These are phyloP conservation scores for Kockiozyma suomiensis DNA, from an alignment of 805 yeast species.

Conservation along the genomic window DNA sequence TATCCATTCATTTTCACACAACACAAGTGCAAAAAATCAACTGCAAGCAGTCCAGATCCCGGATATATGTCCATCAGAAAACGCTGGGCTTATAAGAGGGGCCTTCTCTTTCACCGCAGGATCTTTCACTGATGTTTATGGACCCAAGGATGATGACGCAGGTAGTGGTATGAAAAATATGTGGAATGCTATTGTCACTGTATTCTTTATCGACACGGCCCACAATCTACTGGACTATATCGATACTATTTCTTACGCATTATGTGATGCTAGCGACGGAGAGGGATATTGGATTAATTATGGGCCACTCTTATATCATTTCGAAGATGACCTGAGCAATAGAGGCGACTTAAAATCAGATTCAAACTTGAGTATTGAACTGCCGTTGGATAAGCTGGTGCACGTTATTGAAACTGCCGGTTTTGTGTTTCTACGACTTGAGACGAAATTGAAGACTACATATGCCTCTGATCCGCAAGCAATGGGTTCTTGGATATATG, in stretches of 20 bases:
- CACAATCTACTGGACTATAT: constrained; percentile 79
- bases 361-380: constrained; percentile 65
- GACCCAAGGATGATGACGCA: constrained; percentile 23
- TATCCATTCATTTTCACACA: constrained; percentile 71
- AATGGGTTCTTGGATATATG: constrained; percentile 56
- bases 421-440: constrained; percentile 51
- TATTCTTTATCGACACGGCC: constrained; percentile 90
- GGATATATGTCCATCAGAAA: constrained; percentile 40
- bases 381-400: constrained; percentile 66
- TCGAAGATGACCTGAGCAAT: constrained; percentile 39
- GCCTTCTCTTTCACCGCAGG: constrained; percentile 46
- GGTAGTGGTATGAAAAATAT: constrained; percentile 27
- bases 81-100: background rate
- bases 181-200: constrained; percentile 50
- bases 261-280: constrained; percentile 21
- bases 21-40: constrained; percentile 53
- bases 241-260: constrained; percentile 57
- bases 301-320: constrained; percentile 93
- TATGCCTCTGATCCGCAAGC: constrained; percentile 56
- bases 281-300: constrained; percentile 78
- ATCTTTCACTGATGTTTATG: constrained; percentile 62
- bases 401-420: constrained; percentile 59
- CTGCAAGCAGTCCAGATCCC: constrained; percentile 49
- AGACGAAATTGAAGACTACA: constrained; percentile 46
- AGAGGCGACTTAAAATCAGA: background rate